Conservation (phyloP, 73 alveolate genomes). For the Symbiodinium natans region DNA sequence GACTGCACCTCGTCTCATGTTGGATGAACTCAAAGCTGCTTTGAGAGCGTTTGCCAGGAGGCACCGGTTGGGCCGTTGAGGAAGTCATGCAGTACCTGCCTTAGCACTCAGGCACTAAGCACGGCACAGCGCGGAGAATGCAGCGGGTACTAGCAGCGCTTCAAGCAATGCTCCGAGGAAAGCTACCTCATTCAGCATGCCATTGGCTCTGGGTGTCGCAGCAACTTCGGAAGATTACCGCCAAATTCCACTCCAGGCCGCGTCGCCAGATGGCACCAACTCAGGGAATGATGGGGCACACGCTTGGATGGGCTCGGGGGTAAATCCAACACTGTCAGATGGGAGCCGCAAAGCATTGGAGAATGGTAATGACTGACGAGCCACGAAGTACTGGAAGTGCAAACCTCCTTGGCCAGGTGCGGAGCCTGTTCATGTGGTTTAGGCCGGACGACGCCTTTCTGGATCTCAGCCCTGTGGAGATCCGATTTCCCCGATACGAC, state of each 20-base stretch:
- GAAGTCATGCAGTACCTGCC: neutral
- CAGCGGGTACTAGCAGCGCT: no score
- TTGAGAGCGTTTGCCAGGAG: neutral
- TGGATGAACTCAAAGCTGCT: no score
- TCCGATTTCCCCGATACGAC: neutral
- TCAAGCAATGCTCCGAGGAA: neutral
- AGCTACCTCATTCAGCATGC: neutral
- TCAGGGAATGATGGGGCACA: no score
- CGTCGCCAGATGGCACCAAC: no score
- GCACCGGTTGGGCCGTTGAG: neutral
- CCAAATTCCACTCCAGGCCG: neutral
- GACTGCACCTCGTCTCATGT: no score
- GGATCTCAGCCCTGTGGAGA: neutral
- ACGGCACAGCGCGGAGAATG: no score
- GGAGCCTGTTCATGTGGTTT: conserved; percentile 4
- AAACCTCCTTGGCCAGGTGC: neutral
- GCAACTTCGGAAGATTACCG: neutral
- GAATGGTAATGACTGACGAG: no score
- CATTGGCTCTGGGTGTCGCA: neutral
- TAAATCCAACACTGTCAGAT: no score
- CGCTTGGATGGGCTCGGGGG: no score
- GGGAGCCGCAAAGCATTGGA: no score
- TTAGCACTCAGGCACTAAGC: neutral
- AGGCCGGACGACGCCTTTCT: neutral
- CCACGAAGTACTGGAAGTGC: no score